Base-by-base conservation (phyloP, 2,329 filamentous ascomycete genomes). In the Podosphaera aphanis region DNA sequence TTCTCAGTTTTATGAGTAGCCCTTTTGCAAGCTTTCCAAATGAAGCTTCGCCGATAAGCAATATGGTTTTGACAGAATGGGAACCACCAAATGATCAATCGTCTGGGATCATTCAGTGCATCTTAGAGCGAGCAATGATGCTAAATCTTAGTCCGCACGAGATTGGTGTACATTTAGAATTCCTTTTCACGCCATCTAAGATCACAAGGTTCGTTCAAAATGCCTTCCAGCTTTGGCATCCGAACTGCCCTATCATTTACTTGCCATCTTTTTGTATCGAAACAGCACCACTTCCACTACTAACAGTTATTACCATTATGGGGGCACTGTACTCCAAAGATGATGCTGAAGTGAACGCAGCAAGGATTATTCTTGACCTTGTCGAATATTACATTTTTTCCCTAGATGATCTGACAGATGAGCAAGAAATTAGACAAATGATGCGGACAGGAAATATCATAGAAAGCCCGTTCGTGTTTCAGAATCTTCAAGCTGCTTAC, bases 161-260 rank as follows among this genome's bases (percentile, higher is more conserved):
- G 2, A 53, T 66, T 13, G 61, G 61, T 4, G 52, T 57, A 8
- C 59, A 61, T 33, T 52, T 65, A 3, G 60, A 60, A 23, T 64
- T 59, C 39, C 50, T 66, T 8, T 55, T 66, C 27, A 64, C 60
- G 0, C 62, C 62, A 1, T 56, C 57, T 0, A 60, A 60, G 21
- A 64, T 66, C 27, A 58, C 58, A 13, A 64, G 61, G 47, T 65
- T 63, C 46, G 52, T 64, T 3, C 52, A 55, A 1, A 53, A 65
- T 2, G 68, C 65, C 46, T 66, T 66, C 47, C 60, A 60, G 33
- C 62, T 61, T 47, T 67, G 65, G 60, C 64, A 68, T 29, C 60
- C 60, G 2, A 64, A 63, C 46, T 64, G 61, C 46, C 54, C 63
- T 0, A 62, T 68, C 23, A 52, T 68, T 3, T 64, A 67, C 49